Base-by-base conservation (phyloP, 78 protist genomes). In the Dictyostelium purpureum region DNA sequence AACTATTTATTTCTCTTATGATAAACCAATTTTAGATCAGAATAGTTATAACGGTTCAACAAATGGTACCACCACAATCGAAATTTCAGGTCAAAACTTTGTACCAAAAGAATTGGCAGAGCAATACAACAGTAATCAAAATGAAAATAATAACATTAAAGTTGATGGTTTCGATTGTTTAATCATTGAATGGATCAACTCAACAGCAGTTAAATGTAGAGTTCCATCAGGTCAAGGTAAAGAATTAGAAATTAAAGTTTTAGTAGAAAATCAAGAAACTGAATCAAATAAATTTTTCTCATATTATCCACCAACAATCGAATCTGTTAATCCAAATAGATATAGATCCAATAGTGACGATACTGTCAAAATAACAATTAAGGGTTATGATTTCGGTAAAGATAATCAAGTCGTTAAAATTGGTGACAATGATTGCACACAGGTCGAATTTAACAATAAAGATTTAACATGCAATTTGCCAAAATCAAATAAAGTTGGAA, bases 181-280 rank as follows among this genome's bases (percentile, higher is more conserved):
- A 19, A 3, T 0, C 24, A 47, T 63, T 4, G 33, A 51, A 52
- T 81, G 89, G 89, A 51, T 66, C 1, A 54, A 81, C 31, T 24
- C 54, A 1, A 66, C 26, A 4, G 4, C 10, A 52, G 89, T 69
- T 28, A 18, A 24, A 12, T 81, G 89, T 38, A 70, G n/a, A 21
- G 35, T 69, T 40, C 89, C 89, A 45, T 6, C 28, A 18, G 89
- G 89, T 47, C 18, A 21, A 24, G 89, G 89, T 21, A 70, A 66
- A 66, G 79, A 81, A 2, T 33, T 67, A n/a, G 26, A 19, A 1
- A 54, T 81, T 35, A 33, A 66, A 35, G 89, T 69, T 18, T 69
- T 26, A 0, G 77, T 81, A 40, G 89, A 63, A 9, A 52, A 51
- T n/a, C 89, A 81, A 81, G 40, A 18, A 6, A 24, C 51, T 5